These are phyloP conservation scores for Amphicarpaea edgeworthii DNA, from an alignment of 306 rosid species.

Conservation along the genomic window DNA sequence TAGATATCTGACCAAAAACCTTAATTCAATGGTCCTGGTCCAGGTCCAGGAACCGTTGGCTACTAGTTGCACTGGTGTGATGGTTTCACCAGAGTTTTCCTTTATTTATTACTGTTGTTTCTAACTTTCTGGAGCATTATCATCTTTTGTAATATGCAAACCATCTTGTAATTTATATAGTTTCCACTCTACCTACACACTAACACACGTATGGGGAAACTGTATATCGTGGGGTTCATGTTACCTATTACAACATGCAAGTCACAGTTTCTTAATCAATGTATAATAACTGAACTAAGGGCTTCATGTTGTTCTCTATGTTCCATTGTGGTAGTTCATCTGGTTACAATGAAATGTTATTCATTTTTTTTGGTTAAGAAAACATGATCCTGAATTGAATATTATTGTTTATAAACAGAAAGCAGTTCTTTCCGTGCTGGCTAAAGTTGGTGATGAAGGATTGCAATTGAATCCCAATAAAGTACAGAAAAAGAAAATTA, in stretches of 20 bases:
- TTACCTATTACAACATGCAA: conserved; percentile 29
- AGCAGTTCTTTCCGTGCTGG: conserved; percentile 93
- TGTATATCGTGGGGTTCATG: background rate
- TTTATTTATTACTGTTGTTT: background rate
- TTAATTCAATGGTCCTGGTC: conserved; percentile 17
- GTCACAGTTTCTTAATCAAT: conserved; percentile 14
- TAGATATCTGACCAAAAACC: background rate
- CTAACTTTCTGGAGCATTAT: background rate
- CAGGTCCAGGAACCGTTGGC: conserved; percentile 22
- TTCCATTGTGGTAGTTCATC: conserved; percentile 28
- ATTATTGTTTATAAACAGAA: conserved; percentile 69
- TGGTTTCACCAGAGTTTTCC: conserved; percentile 24
- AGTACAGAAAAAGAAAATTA: conserved; percentile 66
- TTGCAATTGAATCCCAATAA: conserved; percentile 64
- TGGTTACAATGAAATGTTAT: conserved; percentile 28
- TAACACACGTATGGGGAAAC: background rate
- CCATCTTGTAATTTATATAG: conserved; percentile 14
- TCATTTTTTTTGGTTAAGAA: conserved; percentile 26
- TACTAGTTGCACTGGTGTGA: conserved; percentile 6
- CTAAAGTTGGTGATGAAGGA: conserved; percentile 61
- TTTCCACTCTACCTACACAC: background rate
- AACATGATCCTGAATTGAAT: conserved; percentile 47
- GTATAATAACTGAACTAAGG: background rate
- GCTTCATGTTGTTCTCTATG: conserved; percentile 31
- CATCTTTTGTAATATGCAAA: conserved; percentile 25